Conservation (phyloP, 208 protist species). For the Acanthamoeba lenticulata region DNA sequence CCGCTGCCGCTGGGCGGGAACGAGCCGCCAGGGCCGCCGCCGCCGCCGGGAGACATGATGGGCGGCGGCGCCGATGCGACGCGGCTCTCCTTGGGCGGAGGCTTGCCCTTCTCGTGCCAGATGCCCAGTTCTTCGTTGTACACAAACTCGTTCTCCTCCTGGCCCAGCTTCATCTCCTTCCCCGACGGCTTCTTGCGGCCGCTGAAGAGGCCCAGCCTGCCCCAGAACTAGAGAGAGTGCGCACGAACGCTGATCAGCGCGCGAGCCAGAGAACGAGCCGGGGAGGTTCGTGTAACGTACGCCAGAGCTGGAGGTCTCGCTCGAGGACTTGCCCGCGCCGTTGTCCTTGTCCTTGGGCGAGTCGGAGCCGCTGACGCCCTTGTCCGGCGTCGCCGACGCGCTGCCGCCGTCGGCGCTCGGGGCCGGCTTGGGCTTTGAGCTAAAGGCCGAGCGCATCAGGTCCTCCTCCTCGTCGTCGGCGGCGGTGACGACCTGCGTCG, state of each 20-base stretch:
- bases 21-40: not conserved
- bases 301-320: not conserved
- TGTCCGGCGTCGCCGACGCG: not conserved
- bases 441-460: not conserved
- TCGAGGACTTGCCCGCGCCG: not conserved
- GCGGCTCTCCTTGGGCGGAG: not conserved
- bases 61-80: not conserved
- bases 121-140: constrained; percentile 53
- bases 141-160: constrained; percentile 24
- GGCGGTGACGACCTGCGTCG: not conserved
- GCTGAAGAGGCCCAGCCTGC: not conserved
- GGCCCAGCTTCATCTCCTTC: constrained; percentile 30
- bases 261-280: not conserved
- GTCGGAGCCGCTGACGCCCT: not conserved
- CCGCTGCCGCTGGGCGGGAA: not conserved
- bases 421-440: not conserved
- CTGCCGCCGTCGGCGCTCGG: not conserved
- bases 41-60: not conserved
- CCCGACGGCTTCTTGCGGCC: not conserved
- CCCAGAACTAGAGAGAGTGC: not conserved
- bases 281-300: not conserved
- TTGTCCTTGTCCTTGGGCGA: not conserved
- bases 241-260: not conserved
- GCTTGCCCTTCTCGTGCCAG: constrained; percentile 44
- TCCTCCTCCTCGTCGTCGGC: not conserved